Base-by-base conservation (phyloP, 345 rosid genomes). In the Eutrema heterophyllum region DNA sequence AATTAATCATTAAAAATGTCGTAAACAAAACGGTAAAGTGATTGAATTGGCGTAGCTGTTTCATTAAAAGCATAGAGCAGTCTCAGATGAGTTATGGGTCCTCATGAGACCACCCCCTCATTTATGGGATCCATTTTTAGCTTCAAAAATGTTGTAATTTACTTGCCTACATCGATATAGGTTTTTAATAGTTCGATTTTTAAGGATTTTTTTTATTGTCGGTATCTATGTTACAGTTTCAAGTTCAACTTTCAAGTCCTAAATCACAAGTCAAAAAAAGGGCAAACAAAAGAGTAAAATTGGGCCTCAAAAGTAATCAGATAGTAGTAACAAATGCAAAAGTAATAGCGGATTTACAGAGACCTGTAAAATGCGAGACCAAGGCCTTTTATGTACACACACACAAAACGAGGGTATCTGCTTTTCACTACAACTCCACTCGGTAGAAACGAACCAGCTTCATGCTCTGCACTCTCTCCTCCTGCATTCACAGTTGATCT, bases 361-460 rank as follows among this genome's bases (percentile, higher is more conserved):
- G 40, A 41, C n/a, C 45, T 58, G 67, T 67, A 57, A 65, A 73
- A 48, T 16, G 52, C 2, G 12, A 64, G 70, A 48, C 53, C 5
- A 51, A 60, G 49, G 63, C 75, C 66, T 76, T 76, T 69, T 63
- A 63, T 70, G 70, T 75, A 63, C 12, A 57, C 21, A 27, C 57
- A n/a, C 59, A 50, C 40, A 14, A 5, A 27, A 52, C 33, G 51
- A 75, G 44, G 0, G 13, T 29, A 21, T 33, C 10, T 30, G 64
- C 15, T 35, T 49, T 54, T 60, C 66, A 49, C 64, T 39, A 71
- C 72, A 71, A 9, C 59, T 79, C 82, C 53, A 84, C 86, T 43
- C 82, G 79, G 78, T 87, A 95, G 87, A 95, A 91, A 67, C 78
- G 86, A 40, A 92, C 84, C 79, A 78, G 65, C 67, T 88, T 89